A percentile compares a stretch with the other conserved stretches of the same genome.
These are phyloP conservation scores for Teunomyces barrocoloradensis DNA, from an alignment of 805 yeast genomes.

Conservation along the genomic window DNA sequence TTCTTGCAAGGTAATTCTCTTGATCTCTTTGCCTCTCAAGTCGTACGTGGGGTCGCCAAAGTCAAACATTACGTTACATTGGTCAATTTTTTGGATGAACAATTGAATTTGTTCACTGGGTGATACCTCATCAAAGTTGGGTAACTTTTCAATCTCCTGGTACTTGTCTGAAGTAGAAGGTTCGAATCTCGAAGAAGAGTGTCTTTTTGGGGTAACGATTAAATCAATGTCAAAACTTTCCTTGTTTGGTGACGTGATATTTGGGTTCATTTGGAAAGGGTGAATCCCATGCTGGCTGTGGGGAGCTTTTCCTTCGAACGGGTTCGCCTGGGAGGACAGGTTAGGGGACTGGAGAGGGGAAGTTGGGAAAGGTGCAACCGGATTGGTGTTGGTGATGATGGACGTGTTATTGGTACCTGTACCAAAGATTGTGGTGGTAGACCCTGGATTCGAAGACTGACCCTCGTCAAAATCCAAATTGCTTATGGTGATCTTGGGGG, in stretches of 20 bases:
- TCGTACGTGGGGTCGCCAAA: constrained; percentile 91
- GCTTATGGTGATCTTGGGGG: constrained; percentile 21
- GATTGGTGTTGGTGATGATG: constrained; percentile 7
- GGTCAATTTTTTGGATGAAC: constrained; percentile 86
- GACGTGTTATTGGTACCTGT: constrained; percentile 9
- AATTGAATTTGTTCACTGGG: constrained; percentile 76
- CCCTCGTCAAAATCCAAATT: constrained; percentile 10
- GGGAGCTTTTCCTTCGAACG: constrained; percentile 9
- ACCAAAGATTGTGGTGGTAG: constrained; percentile 7
- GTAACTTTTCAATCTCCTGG: constrained; percentile 65
- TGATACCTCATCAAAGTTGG: constrained; percentile 80
- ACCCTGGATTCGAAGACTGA: constrained; percentile 3
- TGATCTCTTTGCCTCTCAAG: constrained; percentile 88
- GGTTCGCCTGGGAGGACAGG: constrained; percentile 4
- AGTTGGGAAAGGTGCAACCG: constrained; percentile 22
- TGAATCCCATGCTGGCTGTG: constrained; percentile 25
- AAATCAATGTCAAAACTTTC: constrained; percentile 76
- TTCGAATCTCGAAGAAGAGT: constrained; percentile 88
- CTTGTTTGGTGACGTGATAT: constrained; percentile 57
- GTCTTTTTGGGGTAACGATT: constrained; percentile 79
- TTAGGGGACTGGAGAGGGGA: constrained; percentile 21
- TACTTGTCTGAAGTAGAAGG: constrained; percentile 48
- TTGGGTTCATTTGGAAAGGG: constrained; percentile 52
- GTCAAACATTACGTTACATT: constrained; percentile 92
- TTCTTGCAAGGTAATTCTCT: constrained; percentile 83